Evolutionary conservation across 208 protist genomes (phyloP), one percentile per base, ranked within the genome.

Genomic region (Trichomonas vaginalis): DNA sequence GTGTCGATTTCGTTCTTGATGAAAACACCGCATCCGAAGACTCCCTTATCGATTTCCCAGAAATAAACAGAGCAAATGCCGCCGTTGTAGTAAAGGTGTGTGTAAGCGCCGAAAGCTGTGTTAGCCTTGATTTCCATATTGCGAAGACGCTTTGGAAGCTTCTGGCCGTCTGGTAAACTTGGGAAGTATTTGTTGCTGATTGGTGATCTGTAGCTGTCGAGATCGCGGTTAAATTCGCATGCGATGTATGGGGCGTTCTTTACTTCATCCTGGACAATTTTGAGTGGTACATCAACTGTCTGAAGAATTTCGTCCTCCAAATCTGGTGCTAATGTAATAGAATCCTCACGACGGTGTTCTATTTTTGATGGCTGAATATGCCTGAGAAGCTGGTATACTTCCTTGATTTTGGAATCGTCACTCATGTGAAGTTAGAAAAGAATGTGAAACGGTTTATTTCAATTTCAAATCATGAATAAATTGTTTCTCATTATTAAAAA

Each of bases 41-140:
- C 27, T 27, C n/a, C 39, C 0, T 92, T 45, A 48, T 92, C 86
- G 51, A 92, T 92, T 48, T 92, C 86, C 86, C 86, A 92, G 37
- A 48, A 27, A 92, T 92, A 92, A n/a, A 51, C 86, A 51, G 86
- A 92, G 45, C 45, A 92, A 47, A 92, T 92, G 45, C 45, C 86
- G 27, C 86, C 86, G 6, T 88, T 40, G 86, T 40, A 92, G 35
- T 92, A 92, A 35, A 92, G 35, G 17, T 51, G 45, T 39, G 15
- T 1, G 37, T 92, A 92, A 40, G 40, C 45, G 15, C n/a, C 39
- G 40, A 92, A 92, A 92, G 45, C 86, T 23, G 42, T 48, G 40
- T 48, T 51, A 15, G 86, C 86, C 45, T 51, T 92, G 40, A 51
- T 51, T 92, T 92, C 86, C 23, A 92, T 92, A 42, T 92, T 92